phyloP scores from a whole-genome alignment of 2,329 filamentous ascomycete genomes.

The Lachnellula arida region DNA sequence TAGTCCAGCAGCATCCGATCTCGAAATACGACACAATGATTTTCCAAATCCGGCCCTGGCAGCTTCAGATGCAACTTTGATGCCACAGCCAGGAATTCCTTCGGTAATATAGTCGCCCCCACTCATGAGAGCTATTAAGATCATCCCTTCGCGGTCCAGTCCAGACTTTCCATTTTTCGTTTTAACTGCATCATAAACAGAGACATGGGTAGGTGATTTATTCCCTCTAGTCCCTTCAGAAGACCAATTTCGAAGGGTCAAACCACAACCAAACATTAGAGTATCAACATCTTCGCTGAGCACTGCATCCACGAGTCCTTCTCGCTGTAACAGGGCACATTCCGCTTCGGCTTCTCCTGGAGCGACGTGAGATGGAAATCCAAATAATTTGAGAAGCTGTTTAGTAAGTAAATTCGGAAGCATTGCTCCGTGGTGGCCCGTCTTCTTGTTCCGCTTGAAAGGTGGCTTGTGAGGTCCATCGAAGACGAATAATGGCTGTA shows the following conservation, averaged over 20 bases:
- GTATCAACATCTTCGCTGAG: constrained; percentile 96
- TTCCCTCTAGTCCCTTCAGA: constrained; percentile 60
- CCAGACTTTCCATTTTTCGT: constrained; percentile 48
- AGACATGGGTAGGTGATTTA: constrained; percentile 78
- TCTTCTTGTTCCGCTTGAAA: constrained; percentile 83
- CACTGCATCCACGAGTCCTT: constrained; percentile 85
- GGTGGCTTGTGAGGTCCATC: constrained; percentile 80
- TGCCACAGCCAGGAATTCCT: constrained; percentile 81
- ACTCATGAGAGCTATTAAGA: constrained; percentile 89
- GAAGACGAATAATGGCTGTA: constrained; percentile 86
- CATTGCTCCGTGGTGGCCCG: constrained; percentile 57
- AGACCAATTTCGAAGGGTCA: constrained; percentile 78
- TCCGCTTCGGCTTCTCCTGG: constrained; percentile 96
- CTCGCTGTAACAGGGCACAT: constrained; percentile 78
- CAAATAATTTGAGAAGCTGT: constrained; percentile 77
- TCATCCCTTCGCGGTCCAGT: constrained; percentile 82
- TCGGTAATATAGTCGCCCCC: constrained; percentile 91
- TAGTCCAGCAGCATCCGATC: constrained; percentile 54
- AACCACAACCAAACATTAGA: constrained; percentile 88
- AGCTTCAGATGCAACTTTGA: constrained; percentile 85
- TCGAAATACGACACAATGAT: constrained; percentile 62
- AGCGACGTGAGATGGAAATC: constrained; percentile 77
- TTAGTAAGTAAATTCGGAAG: constrained; percentile 75
- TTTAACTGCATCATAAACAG: constrained; percentile 64
- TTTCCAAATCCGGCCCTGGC: constrained; percentile 82